A percentile compares a stretch with the other conserved stretches of the same genome.
phyloP scores from a whole-genome alignment of 306 rosid genomes.

The Cicer judaicum region DNA sequence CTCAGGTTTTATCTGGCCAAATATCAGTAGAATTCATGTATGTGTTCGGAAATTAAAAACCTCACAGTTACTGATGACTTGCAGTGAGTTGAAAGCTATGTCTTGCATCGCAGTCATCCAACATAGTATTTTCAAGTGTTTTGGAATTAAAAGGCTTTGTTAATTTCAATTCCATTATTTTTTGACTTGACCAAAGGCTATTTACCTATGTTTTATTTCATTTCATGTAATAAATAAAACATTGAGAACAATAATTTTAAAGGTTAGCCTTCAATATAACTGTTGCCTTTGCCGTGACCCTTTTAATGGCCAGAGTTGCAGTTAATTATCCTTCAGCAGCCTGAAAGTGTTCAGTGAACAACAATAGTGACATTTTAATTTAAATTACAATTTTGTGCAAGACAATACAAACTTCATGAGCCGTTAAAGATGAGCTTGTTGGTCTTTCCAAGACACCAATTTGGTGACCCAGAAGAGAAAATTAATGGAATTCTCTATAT shows the following conservation, averaged over 20 bases:
- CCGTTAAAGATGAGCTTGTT: conserved; percentile 23
- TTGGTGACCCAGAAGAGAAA: conserved; percentile 34
- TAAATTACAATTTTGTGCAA: conserved; percentile 43
- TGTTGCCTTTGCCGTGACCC: neutral
- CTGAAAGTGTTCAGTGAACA: conserved; percentile 12
- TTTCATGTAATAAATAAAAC: neutral
- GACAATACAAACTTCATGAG: conserved; percentile 32
- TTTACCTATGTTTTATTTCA: neutral
- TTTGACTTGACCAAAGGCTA: neutral
- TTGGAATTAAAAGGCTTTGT: neutral
- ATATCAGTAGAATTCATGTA: too few relatives aligned
- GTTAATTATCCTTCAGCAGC: neutral
- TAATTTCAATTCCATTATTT: neutral
- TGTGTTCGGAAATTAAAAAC: too few relatives aligned
- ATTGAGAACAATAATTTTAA: neutral
- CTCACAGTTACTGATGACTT: too few relatives aligned
- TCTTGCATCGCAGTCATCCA: neutral
- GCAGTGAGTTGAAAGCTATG: neutral
- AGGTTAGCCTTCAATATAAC: neutral
- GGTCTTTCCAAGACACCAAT: conserved; percentile 33
- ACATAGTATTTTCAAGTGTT: neutral
- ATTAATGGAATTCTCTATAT: conserved; percentile 34
- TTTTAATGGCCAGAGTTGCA: conserved; percentile 6
- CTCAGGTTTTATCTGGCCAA: neutral
- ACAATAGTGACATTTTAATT: conserved; percentile 32